Evolutionary conservation across 1,139 yeast genomes (phyloP), one percentile per base, ranked within the genome.

Genomic region (Suhomyces taliae): DNA sequence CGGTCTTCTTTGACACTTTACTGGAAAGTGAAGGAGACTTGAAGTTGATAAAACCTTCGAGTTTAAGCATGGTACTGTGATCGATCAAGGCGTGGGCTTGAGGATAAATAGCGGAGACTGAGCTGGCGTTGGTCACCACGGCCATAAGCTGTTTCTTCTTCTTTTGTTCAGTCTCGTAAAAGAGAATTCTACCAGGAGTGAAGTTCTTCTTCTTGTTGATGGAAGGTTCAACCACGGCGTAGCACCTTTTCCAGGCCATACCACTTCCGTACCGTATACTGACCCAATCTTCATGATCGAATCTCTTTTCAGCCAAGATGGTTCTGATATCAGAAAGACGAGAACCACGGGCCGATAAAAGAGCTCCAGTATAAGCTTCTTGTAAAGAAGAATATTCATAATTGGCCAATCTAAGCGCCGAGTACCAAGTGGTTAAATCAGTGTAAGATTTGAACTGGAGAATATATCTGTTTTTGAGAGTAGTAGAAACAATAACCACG

Each of bases 191-290:
- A 34, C 91, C 85, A 34, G 84, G 74, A 32, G 69, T 58, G 53
- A 78, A 72, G 52, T 53, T 62, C 59, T 70, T 75, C 52, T 60
- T 71, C 65, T 83, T 67, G 60, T 70, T 8, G 69, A 70, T 49
- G 35, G 72, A 66, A 8, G 96, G 97, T 51, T 91, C 90, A 47
- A 91, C 81, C n/a, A 90, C 96, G 1, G 96, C 93, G 73, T 81
- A 93, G 62, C 97, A 91, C 53, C 96, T 78, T 61, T 87, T 88
- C 97, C 98, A 93, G 1, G 97, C 97, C 96, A 90, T 90, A 34
- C 99, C 99, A 14, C 95, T 82, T 12, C 98, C 98, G 65, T 91
- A 91, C 54, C 98, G 76, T 27, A 93, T 95, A 65, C 91, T 81
- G 35, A 88, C 90, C 97, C 97, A 91, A 60, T 91, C 97, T 65